These are phyloP conservation scores for Pouteria glomerata DNA, from an alignment of 148 eudicot genomes.

Conservation along the genomic window DNA sequence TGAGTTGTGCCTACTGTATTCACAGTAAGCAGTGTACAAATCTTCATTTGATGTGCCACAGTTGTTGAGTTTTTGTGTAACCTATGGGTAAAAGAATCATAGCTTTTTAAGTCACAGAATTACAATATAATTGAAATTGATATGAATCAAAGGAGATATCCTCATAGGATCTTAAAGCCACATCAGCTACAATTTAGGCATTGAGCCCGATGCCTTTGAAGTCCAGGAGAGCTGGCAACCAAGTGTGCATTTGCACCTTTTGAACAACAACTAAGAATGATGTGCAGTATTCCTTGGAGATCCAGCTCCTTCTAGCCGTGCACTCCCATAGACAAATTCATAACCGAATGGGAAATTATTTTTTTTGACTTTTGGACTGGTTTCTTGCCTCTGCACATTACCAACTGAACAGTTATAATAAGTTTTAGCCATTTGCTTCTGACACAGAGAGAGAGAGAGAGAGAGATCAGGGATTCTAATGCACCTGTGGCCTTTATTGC, in stretches of 20 bases:
- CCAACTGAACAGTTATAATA: background rate
- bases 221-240: background rate
- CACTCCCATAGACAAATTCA: background rate
- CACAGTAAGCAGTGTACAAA: no score
- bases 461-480: background rate
- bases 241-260: background rate
- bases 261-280: background rate
- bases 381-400: background rate
- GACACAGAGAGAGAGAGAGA: no score
- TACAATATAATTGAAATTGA: background rate
- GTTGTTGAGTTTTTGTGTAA: no score
- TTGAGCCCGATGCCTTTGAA: background rate
- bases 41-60: no score
- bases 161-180: no score
- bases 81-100: no score
- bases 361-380: background rate
- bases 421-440: background rate
- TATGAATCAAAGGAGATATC: background rate
- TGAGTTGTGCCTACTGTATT: no score
- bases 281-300: background rate
- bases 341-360: no score
- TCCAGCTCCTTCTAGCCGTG: background rate
- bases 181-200: background rate
- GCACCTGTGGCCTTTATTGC: background rate
- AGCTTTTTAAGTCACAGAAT: background rate